Evolutionary conservation across 176 grass and related monocot genomes (phyloP).

Genomic region (Melocanna baccifera): DNA sequence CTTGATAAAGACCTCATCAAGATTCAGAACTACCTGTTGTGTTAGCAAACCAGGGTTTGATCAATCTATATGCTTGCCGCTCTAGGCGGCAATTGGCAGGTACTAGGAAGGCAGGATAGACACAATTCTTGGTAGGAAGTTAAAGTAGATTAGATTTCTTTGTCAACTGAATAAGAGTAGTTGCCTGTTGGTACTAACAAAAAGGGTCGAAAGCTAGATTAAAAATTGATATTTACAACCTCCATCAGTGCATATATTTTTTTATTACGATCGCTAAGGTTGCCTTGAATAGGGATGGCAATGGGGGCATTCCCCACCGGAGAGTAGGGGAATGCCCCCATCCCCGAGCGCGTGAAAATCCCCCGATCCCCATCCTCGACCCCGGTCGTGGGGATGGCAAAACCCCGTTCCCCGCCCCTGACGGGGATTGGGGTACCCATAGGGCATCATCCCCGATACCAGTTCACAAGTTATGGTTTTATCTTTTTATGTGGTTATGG

Average conservation of each 20-base stretch:
- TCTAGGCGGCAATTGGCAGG: too few species aligned
- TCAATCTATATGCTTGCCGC: background rate
- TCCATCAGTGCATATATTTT: background rate
- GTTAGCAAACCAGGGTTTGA: background rate
- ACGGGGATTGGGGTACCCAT: too few species aligned
- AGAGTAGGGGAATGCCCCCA: too few species aligned
- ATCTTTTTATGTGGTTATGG: background rate
- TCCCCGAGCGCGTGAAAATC: background rate
- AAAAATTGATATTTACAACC: background rate
- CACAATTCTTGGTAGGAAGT: background rate
- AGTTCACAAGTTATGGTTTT: slow-evolving; percentile 17
- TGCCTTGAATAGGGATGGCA: background rate
- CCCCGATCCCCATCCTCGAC: too few species aligned
- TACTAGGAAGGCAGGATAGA: background rate
- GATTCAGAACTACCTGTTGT: background rate
- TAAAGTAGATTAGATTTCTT: background rate
- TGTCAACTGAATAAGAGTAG: background rate
- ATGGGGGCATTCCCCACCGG: too few species aligned
- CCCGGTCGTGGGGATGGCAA: too few species aligned
- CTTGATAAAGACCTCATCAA: background rate
- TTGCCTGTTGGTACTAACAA: background rate
- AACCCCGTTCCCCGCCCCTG: too few species aligned
- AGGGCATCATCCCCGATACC: background rate
- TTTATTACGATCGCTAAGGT: background rate
- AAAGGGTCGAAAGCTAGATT: background rate